Conservation (phyloP, 306 rosid species). For the Fagus sylvatica region DNA sequence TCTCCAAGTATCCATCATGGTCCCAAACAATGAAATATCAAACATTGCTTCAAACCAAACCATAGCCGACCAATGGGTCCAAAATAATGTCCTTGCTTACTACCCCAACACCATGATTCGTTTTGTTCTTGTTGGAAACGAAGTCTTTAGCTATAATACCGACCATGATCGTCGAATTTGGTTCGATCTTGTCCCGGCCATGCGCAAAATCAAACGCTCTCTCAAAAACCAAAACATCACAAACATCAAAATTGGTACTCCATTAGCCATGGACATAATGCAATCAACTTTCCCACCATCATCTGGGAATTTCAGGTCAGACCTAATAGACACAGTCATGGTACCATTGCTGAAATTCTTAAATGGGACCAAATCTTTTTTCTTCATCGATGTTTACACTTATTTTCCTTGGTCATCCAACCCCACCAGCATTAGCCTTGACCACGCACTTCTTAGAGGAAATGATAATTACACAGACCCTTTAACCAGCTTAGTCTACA, state of each 20-base stretch:
- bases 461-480: conserved; percentile 37
- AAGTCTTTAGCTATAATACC: conserved; percentile 60
- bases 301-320: conserved; percentile 39
- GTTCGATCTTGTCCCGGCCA: conserved; percentile 75
- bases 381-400: conserved; percentile 75
- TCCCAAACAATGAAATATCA: conserved; percentile 64
- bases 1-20: conserved; percentile 74
- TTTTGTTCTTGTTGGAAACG: conserved; percentile 71
- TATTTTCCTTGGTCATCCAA: conserved; percentile 70
- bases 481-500: conserved; percentile 49
- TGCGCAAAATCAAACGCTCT: conserved; percentile 52
- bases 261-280: conserved; percentile 75
- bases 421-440: conserved; percentile 49
- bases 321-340: conserved; percentile 44
- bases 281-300: conserved; percentile 71
- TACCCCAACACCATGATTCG: conserved; percentile 61
- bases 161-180: conserved; percentile 51
- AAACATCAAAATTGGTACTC: conserved; percentile 64
- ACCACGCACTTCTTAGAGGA: conserved; percentile 55
- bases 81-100: conserved; percentile 54
- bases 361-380: conserved; percentile 59
- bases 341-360: conserved; percentile 62
- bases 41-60: conserved; percentile 56
- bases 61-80: conserved; percentile 73
- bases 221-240: conserved; percentile 40